Percentiles rank a stretch among this genome's conserved stretches.
Evolutionary conservation across 73 alveolate species (phyloP).

Genomic region (Halteria grandinella): DNA sequence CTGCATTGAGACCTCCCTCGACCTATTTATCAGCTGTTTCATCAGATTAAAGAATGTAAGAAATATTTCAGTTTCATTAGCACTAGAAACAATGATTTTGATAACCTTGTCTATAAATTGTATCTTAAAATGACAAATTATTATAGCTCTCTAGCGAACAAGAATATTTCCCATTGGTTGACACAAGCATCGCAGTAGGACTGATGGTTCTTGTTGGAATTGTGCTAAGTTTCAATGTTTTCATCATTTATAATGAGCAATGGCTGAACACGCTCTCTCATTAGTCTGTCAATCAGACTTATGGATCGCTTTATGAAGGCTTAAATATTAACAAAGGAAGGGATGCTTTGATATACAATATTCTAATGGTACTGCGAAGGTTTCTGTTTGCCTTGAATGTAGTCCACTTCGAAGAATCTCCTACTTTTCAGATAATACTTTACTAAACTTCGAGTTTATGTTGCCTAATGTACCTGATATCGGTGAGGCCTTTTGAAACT

Average conservation of each 20-base stretch:
- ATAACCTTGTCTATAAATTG: too few species aligned
- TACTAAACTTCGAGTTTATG: background rate
- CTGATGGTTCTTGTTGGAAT: too few species aligned
- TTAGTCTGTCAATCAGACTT: background rate
- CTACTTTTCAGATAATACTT: background rate
- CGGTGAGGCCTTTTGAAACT: background rate
- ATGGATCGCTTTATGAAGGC: background rate
- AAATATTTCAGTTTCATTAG: too few species aligned
- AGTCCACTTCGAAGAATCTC: background rate
- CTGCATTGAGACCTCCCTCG: too few species aligned
- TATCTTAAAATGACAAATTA: too few species aligned
- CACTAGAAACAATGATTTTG: too few species aligned
- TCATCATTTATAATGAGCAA: background rate
- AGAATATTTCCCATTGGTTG: too few species aligned
- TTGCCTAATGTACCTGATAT: background rate
- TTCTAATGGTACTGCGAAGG: background rate
- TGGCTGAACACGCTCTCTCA: background rate
- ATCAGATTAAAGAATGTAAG: too few species aligned
- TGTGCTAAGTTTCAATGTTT: too few species aligned
- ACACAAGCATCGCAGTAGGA: too few species aligned
- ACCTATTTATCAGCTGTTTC: too few species aligned
- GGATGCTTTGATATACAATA: background rate
- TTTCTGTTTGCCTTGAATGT: background rate
- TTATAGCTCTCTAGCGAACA: too few species aligned
- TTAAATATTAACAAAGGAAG: background rate